phyloP scores from a whole-genome alignment of 331 rosid genomes.

The Phaseolus coccineus region DNA sequence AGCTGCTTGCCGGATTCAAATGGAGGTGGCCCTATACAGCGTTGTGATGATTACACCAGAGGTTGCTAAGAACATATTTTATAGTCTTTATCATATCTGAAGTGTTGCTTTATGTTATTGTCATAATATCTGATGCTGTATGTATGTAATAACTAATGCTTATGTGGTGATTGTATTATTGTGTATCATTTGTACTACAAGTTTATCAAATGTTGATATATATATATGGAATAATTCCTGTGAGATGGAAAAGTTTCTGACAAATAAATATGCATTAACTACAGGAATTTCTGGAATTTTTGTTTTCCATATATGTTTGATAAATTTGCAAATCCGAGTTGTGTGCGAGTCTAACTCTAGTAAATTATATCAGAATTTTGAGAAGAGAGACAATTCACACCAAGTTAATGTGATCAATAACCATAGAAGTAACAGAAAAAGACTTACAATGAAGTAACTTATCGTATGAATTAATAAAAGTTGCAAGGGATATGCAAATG shows the following conservation, averaged over 20 bases:
- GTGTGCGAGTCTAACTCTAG: neutral
- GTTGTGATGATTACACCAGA: slow-evolving; percentile 29
- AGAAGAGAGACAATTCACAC: no score
- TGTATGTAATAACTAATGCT: neutral
- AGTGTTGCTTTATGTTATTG: neutral
- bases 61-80: neutral
- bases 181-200: neutral
- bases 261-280: neutral
- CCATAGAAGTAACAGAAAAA: no score
- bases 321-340: neutral
- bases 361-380: no score
- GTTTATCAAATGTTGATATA: neutral
- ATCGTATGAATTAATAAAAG: no score
- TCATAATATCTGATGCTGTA: neutral
- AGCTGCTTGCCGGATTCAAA: slow-evolving; percentile 42
- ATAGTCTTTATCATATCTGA: neutral
- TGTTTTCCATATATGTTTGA: neutral
- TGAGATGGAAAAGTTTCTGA: neutral
- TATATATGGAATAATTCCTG: neutral
- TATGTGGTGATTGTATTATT: neutral
- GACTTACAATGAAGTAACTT: no score
- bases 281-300: neutral
- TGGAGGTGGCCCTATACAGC: neutral
- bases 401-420: no score
- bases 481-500: no score